Evolutionary conservation across 352 stramenopile genomes (phyloP).

Genomic region (Peronospora destructor): DNA sequence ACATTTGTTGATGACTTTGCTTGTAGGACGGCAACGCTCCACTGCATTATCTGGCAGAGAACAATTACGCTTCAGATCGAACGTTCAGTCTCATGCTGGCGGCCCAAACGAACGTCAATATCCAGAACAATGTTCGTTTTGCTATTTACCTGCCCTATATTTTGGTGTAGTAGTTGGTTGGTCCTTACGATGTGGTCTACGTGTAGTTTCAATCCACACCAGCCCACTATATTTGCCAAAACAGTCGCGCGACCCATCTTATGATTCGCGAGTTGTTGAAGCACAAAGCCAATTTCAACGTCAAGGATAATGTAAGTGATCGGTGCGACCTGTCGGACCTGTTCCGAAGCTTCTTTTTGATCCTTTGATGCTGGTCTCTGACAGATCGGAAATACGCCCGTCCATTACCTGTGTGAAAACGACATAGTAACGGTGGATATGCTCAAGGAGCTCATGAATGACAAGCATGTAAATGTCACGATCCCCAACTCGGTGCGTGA

Average conservation of each 20-base stretch:
- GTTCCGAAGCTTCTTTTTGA: not conserved
- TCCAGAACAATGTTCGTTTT: slow-evolving; percentile 55
- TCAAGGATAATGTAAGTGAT: slow-evolving; percentile 59
- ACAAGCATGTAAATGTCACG: slow-evolving; percentile 57
- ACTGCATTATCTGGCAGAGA: slow-evolving; percentile 62
- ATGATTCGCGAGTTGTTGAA: slow-evolving; percentile 46
- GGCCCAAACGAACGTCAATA: slow-evolving; percentile 42
- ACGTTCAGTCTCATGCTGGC: slow-evolving; percentile 39
- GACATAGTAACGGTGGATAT: slow-evolving; percentile 46
- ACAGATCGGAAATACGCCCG: slow-evolving; percentile 68
- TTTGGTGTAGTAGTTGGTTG: not conserved
- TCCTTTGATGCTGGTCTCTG: not conserved
- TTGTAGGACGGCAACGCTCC: slow-evolving; percentile 53
- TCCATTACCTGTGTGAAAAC: slow-evolving; percentile 76
- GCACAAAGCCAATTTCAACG: slow-evolving; percentile 60
- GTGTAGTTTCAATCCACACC: slow-evolving; percentile 62
- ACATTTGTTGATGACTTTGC: not conserved
- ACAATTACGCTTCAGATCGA: slow-evolving; percentile 27
- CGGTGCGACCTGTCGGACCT: not conserved
- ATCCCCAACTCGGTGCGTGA: slow-evolving; percentile 52
- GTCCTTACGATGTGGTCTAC: slow-evolving; percentile 1
- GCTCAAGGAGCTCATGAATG: slow-evolving; percentile 48
- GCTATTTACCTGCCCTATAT: not conserved
- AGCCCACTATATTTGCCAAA: slow-evolving; percentile 72
- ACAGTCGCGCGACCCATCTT: slow-evolving; percentile 33